Conservation (phyloP, 2,329 filamentous ascomycete genomes). For the Penicillium sp. region DNA sequence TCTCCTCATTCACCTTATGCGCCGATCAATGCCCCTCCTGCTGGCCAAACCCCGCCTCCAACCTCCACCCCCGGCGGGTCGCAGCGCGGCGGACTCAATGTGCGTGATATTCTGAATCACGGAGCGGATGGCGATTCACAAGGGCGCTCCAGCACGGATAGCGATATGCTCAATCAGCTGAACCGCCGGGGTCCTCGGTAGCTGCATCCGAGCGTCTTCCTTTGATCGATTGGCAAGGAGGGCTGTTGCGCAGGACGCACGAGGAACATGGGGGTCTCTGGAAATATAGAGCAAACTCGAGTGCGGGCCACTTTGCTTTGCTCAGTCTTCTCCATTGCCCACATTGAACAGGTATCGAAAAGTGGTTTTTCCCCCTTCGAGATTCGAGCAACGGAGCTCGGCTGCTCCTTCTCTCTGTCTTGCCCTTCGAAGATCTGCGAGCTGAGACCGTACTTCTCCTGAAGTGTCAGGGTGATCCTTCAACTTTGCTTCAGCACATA, state of each 20-base stretch:
- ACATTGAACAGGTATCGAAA: slow-evolving; percentile 13
- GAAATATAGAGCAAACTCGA: slow-evolving; percentile 13
- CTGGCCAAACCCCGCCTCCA: slow-evolving; percentile 33
- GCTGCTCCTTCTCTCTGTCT: no score
- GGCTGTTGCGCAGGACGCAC: slow-evolving; percentile 5
- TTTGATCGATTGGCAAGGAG: background rate
- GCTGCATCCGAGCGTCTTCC: slow-evolving; percentile 13
- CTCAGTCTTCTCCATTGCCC: slow-evolving; percentile 3
- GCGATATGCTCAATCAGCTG: slow-evolving; percentile 46
- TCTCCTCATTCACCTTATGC: slow-evolving; percentile 41
- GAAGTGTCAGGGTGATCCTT: no score
- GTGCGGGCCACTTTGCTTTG: slow-evolving; percentile 18
- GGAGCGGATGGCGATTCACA: slow-evolving; percentile 26
- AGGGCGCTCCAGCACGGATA: slow-evolving; percentile 43
- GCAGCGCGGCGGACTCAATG: slow-evolving; percentile 40
- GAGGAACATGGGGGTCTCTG: slow-evolving; percentile 7
- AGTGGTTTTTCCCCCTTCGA: slow-evolving; percentile 12
- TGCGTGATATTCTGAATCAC: slow-evolving; percentile 45
- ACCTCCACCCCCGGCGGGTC: slow-evolving; percentile 30
- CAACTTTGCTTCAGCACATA: no score
- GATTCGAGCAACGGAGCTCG: background rate
- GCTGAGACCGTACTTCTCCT: no score
- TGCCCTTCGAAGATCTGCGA: no score
- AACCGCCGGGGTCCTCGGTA: slow-evolving; percentile 33
- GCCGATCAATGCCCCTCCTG: slow-evolving; percentile 27